These are phyloP conservation scores for Cydonia oblonga DNA, from an alignment of 331 rosid species.

Conservation along the genomic window DNA sequence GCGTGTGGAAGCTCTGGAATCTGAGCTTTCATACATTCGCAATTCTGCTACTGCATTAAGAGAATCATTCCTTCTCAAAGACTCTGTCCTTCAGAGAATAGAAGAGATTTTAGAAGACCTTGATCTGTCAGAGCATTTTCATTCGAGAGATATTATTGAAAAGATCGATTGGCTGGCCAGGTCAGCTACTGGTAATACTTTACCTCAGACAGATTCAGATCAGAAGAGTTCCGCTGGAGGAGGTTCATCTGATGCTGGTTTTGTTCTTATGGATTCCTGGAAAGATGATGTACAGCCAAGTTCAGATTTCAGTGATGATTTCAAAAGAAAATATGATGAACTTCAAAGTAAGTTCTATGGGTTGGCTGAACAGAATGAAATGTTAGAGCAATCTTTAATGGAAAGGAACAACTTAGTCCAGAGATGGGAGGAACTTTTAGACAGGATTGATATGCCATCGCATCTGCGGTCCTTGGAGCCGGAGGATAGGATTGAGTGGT, in stretches of 20 bases:
- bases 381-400: slow-evolving; percentile 92
- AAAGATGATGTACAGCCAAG: slow-evolving; percentile 60
- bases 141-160: slow-evolving; percentile 77
- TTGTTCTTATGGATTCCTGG: slow-evolving; percentile 60
- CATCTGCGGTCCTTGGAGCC: slow-evolving; percentile 73
- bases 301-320: slow-evolving; percentile 48
- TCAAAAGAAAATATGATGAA: slow-evolving; percentile 60
- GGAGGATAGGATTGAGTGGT: slow-evolving; percentile 75
- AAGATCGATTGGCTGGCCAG: slow-evolving; percentile 96
- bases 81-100: slow-evolving; percentile 92
- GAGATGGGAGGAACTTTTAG: slow-evolving; percentile 86
- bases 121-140: slow-evolving; percentile 95
- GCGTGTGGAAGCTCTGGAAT: slow-evolving; percentile 88
- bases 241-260: slow-evolving; percentile 71
- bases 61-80: slow-evolving; percentile 96
- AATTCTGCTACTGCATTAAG: slow-evolving; percentile 90
- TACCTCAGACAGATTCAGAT: slow-evolving; percentile 59
- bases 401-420: slow-evolving; percentile 81
- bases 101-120: slow-evolving; percentile 93
- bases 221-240: slow-evolving; percentile 65
- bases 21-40: slow-evolving; percentile 96
- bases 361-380: slow-evolving; percentile 96
- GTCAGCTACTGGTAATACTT: slow-evolving; percentile 45
- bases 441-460: slow-evolving; percentile 71
- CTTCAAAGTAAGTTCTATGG: slow-evolving; percentile 67